These are phyloP conservation scores for Aspergillus wentii DNA, from an alignment of 495 filamentous ascomycete species.

Conservation along the genomic window DNA sequence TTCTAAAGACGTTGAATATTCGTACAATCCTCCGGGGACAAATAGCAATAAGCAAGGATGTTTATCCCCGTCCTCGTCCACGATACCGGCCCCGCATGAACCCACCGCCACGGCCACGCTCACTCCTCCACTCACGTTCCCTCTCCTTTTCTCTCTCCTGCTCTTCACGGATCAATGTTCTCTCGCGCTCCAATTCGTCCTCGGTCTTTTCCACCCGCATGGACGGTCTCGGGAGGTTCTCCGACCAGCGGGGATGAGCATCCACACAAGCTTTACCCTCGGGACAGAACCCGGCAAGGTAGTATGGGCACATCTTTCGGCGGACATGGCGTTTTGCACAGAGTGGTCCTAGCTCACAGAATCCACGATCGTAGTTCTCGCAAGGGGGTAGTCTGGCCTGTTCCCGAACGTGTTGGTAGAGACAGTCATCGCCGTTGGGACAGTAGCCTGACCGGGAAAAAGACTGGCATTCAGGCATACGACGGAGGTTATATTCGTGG, in stretches of 20 bases:
- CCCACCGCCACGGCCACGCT: conserved; percentile 42
- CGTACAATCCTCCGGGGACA: too few relatives aligned
- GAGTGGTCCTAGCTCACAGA: conserved; percentile 81
- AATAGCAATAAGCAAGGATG: too few relatives aligned
- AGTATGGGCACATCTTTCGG: conserved; percentile 69
- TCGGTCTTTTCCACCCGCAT: conserved; percentile 57
- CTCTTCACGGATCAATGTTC: conserved; percentile 50
- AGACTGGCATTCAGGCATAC: conserved; percentile 96
- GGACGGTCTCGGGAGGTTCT: conserved; percentile 67
- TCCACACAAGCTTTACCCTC: conserved; percentile 74
- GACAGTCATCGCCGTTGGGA: conserved; percentile 91
- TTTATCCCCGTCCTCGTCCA: conserved; percentile 40
- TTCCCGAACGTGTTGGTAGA: conserved; percentile 92
- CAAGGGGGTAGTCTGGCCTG: conserved; percentile 75
- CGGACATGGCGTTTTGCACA: conserved; percentile 87
- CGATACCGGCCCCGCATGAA: conserved; percentile 47
- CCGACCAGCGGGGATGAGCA: conserved; percentile 74
- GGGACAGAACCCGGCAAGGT: conserved; percentile 91
- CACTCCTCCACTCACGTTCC: conserved; percentile 46
- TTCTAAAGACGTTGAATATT: too few relatives aligned
- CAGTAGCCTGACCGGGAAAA: conserved; percentile 88
- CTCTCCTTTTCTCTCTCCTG: conserved; percentile 47
- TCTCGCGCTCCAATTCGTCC: conserved; percentile 56
- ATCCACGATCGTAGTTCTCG: conserved; percentile 92
- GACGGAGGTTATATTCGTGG: conserved; percentile 96